Conservation (phyloP, 2,329 filamentous ascomycete genomes). For the Lachnellula hyalina region DNA sequence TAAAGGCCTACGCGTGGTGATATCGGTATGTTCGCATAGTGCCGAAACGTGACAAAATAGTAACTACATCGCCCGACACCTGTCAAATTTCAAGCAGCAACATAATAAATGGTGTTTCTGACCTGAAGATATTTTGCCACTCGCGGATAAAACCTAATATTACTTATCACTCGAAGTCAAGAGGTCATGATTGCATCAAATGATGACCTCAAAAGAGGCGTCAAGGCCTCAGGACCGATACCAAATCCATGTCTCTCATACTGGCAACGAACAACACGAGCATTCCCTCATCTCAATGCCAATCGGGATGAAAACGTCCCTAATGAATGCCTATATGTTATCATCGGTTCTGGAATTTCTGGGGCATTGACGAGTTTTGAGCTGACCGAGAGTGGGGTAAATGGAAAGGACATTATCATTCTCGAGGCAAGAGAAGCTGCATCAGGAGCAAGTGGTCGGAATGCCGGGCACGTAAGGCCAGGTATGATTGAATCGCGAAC, state of each 20-base stretch:
- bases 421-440: slow-evolving; percentile 31
- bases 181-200: slow-evolving; percentile 9
- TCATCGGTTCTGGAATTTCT: slow-evolving; percentile 16
- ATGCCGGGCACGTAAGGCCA: slow-evolving; percentile 31
- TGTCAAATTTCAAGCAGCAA: no score
- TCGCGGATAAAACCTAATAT: background rate
- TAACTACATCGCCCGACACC: no score
- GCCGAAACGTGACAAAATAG: no score
- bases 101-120: no score
- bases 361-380: slow-evolving; percentile 12
- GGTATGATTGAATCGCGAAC: slow-evolving; percentile 13
- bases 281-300: slow-evolving; percentile 37
- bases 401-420: slow-evolving; percentile 26
- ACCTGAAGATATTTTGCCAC: no score
- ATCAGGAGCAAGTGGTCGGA: slow-evolving; percentile 31
- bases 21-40: no score
- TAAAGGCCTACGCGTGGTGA: no score
- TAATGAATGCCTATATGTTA: slow-evolving; percentile 6
- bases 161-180: background rate
- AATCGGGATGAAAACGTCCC: slow-evolving; percentile 33
- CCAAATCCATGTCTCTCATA: slow-evolving; percentile 33
- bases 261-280: slow-evolving; percentile 42
- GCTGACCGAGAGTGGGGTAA: slow-evolving; percentile 16
- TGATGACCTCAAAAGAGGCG: slow-evolving; percentile 1
- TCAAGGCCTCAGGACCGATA: slow-evolving; percentile 14